These are phyloP conservation scores for Calonectria pseudoreteaudii DNA, from an alignment of 2,329 filamentous ascomycete genomes.

Conservation along the genomic window DNA sequence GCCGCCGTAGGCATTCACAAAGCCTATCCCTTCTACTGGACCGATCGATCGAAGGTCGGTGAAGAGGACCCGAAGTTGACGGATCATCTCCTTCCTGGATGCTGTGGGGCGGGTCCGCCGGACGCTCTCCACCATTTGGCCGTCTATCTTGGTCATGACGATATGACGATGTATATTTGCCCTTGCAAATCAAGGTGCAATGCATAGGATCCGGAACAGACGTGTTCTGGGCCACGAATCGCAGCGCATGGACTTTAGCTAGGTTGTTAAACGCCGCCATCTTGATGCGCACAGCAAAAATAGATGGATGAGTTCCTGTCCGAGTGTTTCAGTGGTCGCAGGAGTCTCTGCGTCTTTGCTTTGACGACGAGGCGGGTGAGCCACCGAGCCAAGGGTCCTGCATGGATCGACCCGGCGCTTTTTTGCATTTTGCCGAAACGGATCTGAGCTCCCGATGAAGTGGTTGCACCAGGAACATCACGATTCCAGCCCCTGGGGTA, in stretches of 20 bases:
- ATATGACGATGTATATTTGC: constrained; percentile 26
- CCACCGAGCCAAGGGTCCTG: background rate
- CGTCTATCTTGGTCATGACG: constrained; percentile 36
- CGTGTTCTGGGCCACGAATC: constrained; percentile 12
- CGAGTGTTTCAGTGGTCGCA: background rate
- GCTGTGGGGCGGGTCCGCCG: constrained; percentile 26
- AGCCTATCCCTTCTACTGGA: constrained; percentile 2
- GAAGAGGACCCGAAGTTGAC: constrained; percentile 34
- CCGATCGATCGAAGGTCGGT: constrained; percentile 35
- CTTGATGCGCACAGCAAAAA: background rate
- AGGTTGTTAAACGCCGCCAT: background rate
- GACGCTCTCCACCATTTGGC: constrained; percentile 28
- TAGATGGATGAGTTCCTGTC: background rate
- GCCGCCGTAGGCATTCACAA: background rate
- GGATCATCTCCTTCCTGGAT: constrained; percentile 29
- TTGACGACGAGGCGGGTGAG: background rate
- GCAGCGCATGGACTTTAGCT: constrained; percentile 12
- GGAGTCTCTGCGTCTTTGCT: background rate
- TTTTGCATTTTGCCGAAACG: background rate
- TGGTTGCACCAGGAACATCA: background rate
- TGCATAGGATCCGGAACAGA: constrained; percentile 26
- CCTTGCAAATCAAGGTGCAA: constrained; percentile 25
- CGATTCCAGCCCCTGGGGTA: background rate
- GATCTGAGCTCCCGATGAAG: background rate
- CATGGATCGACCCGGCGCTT: background rate